Evolutionary conservation across 2,329 filamentous ascomycete species (phyloP).

Genomic region (Colletotrichum sp.): DNA sequence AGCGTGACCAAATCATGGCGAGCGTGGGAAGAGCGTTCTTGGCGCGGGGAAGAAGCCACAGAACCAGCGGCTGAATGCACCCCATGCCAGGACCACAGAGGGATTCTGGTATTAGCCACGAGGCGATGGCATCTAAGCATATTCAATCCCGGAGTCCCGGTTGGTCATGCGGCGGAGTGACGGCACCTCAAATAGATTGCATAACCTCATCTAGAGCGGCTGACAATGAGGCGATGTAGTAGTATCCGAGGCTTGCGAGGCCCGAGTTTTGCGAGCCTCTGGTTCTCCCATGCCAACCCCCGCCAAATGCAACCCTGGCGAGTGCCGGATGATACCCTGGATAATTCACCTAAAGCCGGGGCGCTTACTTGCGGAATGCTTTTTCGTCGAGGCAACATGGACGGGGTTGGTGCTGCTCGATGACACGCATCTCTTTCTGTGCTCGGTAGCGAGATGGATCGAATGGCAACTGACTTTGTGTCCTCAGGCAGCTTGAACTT

Average conservation of each 20-base stretch:
- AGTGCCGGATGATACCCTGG: neutral
- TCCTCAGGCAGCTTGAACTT: neutral
- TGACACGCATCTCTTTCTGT: neutral
- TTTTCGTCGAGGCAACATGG: neutral
- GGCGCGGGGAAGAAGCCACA: neutral
- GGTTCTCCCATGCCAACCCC: neutral
- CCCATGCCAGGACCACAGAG: neutral
- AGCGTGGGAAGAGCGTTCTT: neutral
- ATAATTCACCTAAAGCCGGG: neutral
- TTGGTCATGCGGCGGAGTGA: neutral
- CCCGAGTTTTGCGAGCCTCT: neutral
- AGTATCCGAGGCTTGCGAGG: neutral
- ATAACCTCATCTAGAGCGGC: neutral
- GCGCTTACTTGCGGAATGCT: neutral
- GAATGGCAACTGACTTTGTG: neutral
- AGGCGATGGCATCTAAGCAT: neutral
- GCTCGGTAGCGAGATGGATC: neutral
- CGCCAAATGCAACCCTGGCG: neutral
- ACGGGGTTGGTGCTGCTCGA: neutral
- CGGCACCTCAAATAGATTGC: constrained; percentile 7
- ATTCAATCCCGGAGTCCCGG: neutral
- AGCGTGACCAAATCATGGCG: neutral
- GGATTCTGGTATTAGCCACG: neutral
- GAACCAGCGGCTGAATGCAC: neutral
- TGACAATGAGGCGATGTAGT: neutral